Evolutionary conservation across 768 basidiomycete species (phyloP), one percentile per base, ranked within the genome.

Genomic region (Cyclocybe aegerita): DNA sequence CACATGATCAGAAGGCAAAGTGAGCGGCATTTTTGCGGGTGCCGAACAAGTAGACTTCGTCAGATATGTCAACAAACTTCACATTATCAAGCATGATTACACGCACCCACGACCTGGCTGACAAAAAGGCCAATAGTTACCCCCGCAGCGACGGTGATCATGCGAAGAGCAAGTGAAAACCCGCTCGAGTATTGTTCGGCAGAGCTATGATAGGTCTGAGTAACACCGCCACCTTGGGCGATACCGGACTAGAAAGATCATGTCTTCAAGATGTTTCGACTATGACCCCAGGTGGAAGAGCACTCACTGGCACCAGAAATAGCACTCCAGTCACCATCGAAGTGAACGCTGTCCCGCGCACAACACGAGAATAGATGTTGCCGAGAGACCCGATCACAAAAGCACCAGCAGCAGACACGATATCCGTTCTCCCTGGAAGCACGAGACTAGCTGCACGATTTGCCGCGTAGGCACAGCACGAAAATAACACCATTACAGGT

Each of bases 311-410:
- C 9, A 94, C 91, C 15, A 93, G 73, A 67, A 93, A 93, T 42
- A 93, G 68, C n/a, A 95, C 86, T n/a, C 89, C 88, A 2, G 91
- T 88, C n/a, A 93, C 88, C 88, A 93, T 94, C 9, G 86, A 83
- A 0, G 90, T 91, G 65, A 93, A 94, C 3, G 92, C 90, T 2
- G 90, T 92, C 46, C 90, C 90, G 29, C 83, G 76, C 50, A 85
- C 73, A 12, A 86, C 66, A 12, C 90, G 79, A 33, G 89, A 90
- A 63, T 91, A 92, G n/a, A 84, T 61, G 60, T 92, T 92, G 41
- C 89, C 90, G 33, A 90, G 75, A n/a, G 85, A 66, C 33, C 91
- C 90, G 51, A 90, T 83, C 32, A 84, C 79, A 57, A 90, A 78
- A 15, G 91, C 88, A 14, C 91, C 90, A 54, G 83, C 76, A 36